A percentile compares a stretch with the other conserved stretches of the same genome.
phyloP scores from a whole-genome alignment of 2,329 filamentous ascomycete genomes.

The Neofusicoccum parvum region DNA sequence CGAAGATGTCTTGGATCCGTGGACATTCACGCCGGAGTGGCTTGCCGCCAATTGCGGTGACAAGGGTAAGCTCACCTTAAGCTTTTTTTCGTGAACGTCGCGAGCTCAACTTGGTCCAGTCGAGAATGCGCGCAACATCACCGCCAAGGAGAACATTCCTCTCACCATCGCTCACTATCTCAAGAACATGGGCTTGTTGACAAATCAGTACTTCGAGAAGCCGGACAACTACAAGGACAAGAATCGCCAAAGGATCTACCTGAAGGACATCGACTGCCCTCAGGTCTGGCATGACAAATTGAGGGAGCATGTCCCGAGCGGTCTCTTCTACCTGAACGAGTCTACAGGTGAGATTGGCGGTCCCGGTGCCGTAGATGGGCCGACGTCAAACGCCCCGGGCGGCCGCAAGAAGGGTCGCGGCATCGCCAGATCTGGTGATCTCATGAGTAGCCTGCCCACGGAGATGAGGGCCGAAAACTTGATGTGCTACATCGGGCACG shows the following conservation, averaged over 20 bases:
- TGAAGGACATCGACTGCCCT: constrained; percentile 97
- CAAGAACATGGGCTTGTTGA: constrained; percentile 79
- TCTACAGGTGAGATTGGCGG: constrained; percentile 63
- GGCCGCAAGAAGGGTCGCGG: constrained; percentile 55
- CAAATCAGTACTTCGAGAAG: constrained; percentile 74
- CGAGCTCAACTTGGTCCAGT: constrained; percentile 51
- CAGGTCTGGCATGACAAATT: constrained; percentile 81
- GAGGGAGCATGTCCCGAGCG: constrained; percentile 73
- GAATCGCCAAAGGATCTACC: constrained; percentile 80
- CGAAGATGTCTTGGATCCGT: constrained; percentile 71
- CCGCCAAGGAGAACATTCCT: constrained; percentile 70
- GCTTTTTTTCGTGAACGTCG: constrained; percentile 23
- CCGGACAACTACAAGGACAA: constrained; percentile 75
- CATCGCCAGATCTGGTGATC: constrained; percentile 76
- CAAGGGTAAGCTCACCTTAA: constrained; percentile 61
- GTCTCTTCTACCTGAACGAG: constrained; percentile 89
- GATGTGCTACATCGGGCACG: constrained; percentile 98
- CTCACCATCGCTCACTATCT: constrained; percentile 91
- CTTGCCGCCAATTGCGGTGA: constrained; percentile 75
- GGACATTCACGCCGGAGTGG: constrained; percentile 81
- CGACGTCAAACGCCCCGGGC: constrained; percentile 42
- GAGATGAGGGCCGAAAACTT: constrained; percentile 93
- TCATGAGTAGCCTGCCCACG: constrained; percentile 88
- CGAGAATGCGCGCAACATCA: constrained; percentile 83
- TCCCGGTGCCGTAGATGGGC: constrained; percentile 56